A percentile compares a stretch with the other conserved stretches of the same genome.
These are phyloP conservation scores for Flaveria floridana DNA, from an alignment of 140 eudicot species.

Conservation along the genomic window DNA sequence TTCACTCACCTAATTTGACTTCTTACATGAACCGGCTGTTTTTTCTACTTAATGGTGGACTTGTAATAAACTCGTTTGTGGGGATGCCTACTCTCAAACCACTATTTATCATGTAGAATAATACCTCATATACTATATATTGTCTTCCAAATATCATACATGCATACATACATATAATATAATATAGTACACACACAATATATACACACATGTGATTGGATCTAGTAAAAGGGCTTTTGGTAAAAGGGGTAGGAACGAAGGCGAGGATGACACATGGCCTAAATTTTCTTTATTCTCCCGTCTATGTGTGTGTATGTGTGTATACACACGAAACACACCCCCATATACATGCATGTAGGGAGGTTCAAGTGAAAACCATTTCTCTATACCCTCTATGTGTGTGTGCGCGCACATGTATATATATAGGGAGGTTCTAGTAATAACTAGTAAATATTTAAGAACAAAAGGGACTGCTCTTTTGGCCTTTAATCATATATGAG, in stretches of 20 bases:
- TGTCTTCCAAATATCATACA: background rate
- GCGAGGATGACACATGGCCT: background rate
- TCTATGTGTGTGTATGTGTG: background rate
- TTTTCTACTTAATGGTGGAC: background rate
- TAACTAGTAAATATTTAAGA: background rate
- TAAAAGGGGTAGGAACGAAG: background rate
- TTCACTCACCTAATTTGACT: background rate
- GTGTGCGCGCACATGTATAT: background rate
- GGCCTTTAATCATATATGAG: background rate
- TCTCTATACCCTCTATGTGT: too few species aligned
- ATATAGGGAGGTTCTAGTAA: background rate
- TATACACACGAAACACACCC: background rate
- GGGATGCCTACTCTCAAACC: background rate
- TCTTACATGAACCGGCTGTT: background rate
- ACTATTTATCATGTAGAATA: background rate
- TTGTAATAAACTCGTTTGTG: background rate
- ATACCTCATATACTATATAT: background rate
- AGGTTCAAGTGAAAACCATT: too few species aligned
- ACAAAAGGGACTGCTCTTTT: background rate
- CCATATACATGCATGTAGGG: background rate
- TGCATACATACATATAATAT: background rate
- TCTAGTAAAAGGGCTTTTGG: background rate
- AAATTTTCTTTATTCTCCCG: background rate
- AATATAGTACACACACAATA: too few species aligned
- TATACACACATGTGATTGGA: background rate